A percentile compares a stretch with the other conserved stretches of the same genome.
Conservation (phyloP, 495 filamentous ascomycete species). For the Jackrogersella multiformis region DNA sequence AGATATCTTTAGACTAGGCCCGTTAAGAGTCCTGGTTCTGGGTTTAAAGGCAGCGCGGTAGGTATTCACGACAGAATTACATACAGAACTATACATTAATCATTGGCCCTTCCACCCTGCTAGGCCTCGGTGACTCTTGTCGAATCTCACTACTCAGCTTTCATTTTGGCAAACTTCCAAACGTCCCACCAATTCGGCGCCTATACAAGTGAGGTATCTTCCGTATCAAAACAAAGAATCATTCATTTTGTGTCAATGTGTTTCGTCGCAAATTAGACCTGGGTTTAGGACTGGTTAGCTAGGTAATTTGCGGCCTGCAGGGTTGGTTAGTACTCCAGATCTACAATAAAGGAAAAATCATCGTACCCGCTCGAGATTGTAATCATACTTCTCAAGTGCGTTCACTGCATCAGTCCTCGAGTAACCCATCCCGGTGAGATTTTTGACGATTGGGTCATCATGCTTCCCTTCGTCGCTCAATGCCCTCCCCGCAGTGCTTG, state of each 20-base stretch:
- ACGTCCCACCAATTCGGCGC: constrained; percentile 22
- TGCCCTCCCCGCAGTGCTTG: constrained; percentile 65
- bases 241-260: constrained; percentile 22
- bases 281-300: constrained; percentile 54
- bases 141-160: constrained; percentile 21
- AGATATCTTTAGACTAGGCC: neutral
- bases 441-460: constrained; percentile 91
- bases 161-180: constrained; percentile 36
- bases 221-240: constrained; percentile 35
- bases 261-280: constrained; percentile 14
- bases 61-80: constrained; percentile 45
- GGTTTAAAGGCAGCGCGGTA: constrained; percentile 9
- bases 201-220: constrained; percentile 40
- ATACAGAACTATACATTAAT: constrained; percentile 50
- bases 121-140: constrained; percentile 21
- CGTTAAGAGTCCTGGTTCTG: constrained; percentile 12
- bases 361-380: constrained; percentile 92
- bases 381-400: constrained; percentile 93
- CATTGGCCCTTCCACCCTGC: constrained; percentile 33
- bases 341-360: constrained; percentile 23
- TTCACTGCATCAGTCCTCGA: constrained; percentile 76
- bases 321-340: constrained; percentile 43
- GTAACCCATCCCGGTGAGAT: constrained; percentile 92
- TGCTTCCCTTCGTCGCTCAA: constrained; percentile 78
- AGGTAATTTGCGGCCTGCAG: constrained; percentile 59